These are phyloP conservation scores for Corchorus capsularis DNA, from an alignment of 345 rosid genomes.

Conservation along the genomic window DNA sequence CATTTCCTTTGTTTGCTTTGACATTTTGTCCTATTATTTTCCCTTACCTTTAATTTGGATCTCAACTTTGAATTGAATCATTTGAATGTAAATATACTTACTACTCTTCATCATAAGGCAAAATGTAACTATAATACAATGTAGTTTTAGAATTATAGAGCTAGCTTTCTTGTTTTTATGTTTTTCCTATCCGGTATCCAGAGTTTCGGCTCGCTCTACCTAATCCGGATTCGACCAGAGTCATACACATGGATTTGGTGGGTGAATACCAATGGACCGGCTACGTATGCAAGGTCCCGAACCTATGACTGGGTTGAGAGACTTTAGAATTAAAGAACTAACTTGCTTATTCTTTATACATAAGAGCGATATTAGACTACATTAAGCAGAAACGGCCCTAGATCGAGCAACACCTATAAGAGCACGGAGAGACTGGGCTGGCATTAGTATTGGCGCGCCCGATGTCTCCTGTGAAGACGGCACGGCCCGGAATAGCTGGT, in stretches of 20 bases:
- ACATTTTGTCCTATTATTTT: neutral
- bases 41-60: neutral
- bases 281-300: no score
- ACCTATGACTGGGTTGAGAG: no score
- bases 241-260: no score
- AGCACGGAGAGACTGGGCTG: neutral
- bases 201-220: no score
- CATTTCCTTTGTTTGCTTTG: neutral
- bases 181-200: no score
- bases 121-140: neutral
- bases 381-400: neutral
- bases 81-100: neutral
- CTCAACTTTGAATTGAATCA: neutral
- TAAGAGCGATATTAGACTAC: neutral
- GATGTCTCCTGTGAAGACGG: neutral
- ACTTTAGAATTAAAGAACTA: no score
- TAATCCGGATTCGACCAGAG: no score
- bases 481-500: neutral
- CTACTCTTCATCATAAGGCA: neutral
- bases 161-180: no score
- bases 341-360: no score
- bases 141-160: neutral
- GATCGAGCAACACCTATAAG: neutral
- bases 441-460: neutral
- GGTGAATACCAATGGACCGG: no score